Percentiles rank a stretch among this genome's conserved stretches.
These are phyloP conservation scores for Halophytophthora batemanensis DNA, from an alignment of 352 stramenopile species.

Conservation along the genomic window DNA sequence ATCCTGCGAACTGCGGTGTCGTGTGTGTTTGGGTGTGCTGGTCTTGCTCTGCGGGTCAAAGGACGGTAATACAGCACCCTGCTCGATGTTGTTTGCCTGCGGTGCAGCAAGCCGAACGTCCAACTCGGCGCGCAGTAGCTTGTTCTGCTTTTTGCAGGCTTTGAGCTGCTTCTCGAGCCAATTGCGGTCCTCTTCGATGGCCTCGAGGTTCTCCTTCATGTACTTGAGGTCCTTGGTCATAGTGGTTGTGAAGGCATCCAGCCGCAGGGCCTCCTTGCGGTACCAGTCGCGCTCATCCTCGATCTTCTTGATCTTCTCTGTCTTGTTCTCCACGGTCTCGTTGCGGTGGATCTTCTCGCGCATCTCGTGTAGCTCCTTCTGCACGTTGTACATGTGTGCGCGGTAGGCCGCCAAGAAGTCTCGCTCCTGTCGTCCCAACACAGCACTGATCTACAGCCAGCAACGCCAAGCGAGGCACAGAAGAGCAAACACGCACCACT, in stretches of 20 bases:
- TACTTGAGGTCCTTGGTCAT: constrained; percentile 93
- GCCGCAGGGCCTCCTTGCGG: constrained; percentile 85
- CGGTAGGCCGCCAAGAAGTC: constrained; percentile 92
- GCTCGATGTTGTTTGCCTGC: constrained; percentile 23
- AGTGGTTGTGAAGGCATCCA: constrained; percentile 88
- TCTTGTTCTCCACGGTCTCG: constrained; percentile 85
- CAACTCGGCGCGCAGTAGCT: constrained; percentile 82
- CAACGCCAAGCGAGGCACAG: neutral
- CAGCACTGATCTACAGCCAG: constrained; percentile 58
- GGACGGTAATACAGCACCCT: constrained; percentile 23
- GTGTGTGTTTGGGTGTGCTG: constrained; percentile 8
- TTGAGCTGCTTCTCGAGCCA: constrained; percentile 94
- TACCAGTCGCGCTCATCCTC: constrained; percentile 95
- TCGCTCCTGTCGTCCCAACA: constrained; percentile 89
- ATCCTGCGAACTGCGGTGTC: constrained; percentile 18
- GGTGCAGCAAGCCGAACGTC: constrained; percentile 48
- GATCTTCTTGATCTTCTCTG: constrained; percentile 90
- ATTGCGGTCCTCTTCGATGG: constrained; percentile 88
- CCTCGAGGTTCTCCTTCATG: constrained; percentile 90
- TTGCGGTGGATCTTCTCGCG: constrained; percentile 89
- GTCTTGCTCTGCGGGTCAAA: constrained; percentile 35
- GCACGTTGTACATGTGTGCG: constrained; percentile 95
- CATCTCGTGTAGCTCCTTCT: constrained; percentile 92
- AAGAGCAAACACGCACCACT: neutral
- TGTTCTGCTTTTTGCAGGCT: constrained; percentile 93